Conservation (phyloP, 192 early-diverging fungal genomes). For the Chytriomyces hyalinus region DNA sequence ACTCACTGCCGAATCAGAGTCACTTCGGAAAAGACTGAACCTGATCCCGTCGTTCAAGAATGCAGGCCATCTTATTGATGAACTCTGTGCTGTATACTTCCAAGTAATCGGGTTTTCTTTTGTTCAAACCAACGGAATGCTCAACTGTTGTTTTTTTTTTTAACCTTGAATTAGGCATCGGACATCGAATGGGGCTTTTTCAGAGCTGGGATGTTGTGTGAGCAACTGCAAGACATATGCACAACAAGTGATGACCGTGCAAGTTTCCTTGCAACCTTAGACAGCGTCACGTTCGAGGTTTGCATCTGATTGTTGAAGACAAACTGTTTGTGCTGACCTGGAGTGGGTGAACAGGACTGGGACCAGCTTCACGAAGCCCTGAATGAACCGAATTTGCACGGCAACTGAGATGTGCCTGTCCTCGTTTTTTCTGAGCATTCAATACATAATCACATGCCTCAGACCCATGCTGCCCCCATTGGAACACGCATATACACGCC, state of each 20-base stretch:
- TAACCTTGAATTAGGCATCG: background rate
- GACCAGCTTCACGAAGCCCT: no score
- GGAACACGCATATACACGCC: no score
- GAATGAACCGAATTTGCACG: no score
- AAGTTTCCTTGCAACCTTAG: background rate
- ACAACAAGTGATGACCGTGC: background rate
- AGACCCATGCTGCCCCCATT: no score
- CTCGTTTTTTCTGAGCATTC: no score
- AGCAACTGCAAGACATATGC: background rate
- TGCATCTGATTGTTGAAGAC: no score
- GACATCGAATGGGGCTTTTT: background rate
- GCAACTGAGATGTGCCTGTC: no score
- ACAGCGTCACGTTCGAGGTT: background rate
- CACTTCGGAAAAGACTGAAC: no score
- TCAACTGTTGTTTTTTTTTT: background rate
- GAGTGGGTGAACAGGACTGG: no score
- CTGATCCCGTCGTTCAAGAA: background rate
- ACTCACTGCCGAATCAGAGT: no score
- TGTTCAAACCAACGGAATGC: background rate
- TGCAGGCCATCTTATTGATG: background rate
- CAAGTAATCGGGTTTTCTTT: background rate
- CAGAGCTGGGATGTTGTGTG: background rate
- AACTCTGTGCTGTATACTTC: background rate
- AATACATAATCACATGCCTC: no score
- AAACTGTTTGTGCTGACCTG: no score